Percentiles rank a stretch among this genome's conserved stretches.
These are phyloP conservation scores for Fusarium sp. DNA, from an alignment of 2,329 filamentous ascomycete species.

Conservation along the genomic window DNA sequence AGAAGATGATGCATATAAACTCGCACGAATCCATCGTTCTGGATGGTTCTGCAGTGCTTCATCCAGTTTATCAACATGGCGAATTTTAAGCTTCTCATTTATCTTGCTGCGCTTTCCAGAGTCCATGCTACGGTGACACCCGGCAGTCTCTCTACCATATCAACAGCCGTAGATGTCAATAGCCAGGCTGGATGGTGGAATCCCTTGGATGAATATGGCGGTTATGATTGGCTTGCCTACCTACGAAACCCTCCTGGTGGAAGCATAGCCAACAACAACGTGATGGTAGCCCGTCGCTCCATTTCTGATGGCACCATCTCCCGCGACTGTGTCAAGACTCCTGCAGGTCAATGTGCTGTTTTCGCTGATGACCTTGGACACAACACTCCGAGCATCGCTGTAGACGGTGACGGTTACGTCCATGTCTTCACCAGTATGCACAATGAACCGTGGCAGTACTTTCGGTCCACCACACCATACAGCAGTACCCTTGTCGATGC, in stretches of 20 bases:
- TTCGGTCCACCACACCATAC: constrained; percentile 36
- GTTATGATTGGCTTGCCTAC: constrained; percentile 41
- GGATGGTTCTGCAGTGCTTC: not conserved
- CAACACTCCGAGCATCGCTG: constrained; percentile 26
- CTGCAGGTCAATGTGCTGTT: constrained; percentile 31
- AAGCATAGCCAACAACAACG: constrained; percentile 40
- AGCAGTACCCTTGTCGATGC: constrained; percentile 36
- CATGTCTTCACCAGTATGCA: constrained; percentile 48
- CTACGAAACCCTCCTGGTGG: constrained; percentile 40
- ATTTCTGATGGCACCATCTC: constrained; percentile 30
- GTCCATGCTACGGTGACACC: constrained; percentile 2
- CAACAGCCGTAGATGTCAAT: constrained; percentile 34
- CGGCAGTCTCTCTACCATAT: constrained; percentile 1
- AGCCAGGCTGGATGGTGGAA: constrained; percentile 45
- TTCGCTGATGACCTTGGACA: constrained; percentile 43
- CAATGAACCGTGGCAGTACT: constrained; percentile 45
- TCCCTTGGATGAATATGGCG: constrained; percentile 41
- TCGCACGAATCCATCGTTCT: fast-evolving
- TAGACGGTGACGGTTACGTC: constrained; percentile 41
- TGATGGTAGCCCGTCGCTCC: constrained; percentile 42
- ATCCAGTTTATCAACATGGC: not conserved
- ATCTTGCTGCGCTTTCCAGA: not conserved
- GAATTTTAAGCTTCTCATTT: not conserved
- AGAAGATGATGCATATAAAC: not conserved
- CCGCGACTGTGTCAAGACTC: constrained; percentile 40